Base-by-base conservation (phyloP, 2,329 filamentous ascomycete genomes). In the Fusarium virguliforme region DNA sequence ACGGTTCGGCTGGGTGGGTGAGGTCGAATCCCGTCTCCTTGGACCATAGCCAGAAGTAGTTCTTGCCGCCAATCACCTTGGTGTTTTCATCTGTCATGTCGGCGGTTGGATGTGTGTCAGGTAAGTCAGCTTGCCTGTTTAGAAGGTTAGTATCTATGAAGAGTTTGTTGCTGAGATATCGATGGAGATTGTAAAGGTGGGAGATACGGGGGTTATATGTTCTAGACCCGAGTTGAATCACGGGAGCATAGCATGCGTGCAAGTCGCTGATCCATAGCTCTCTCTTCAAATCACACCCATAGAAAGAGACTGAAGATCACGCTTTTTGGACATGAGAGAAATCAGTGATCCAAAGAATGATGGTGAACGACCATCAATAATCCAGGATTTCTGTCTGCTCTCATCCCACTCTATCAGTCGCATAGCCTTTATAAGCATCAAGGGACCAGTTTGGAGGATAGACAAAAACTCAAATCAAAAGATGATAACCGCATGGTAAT, bases 31-130 rank as follows among this genome's bases (percentile, higher is more conserved):
- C 34, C 4, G 22, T 28, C 18, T 26, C 32, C 26, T 28, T 15
- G 9, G 51, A 38, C 32, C 34, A 55, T 15, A 55, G 32, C 51
- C 51, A 55, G 51, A 55, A 55, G 34, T 28, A 38, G 22, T 28
- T 55, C 13, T 55, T 26, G 8, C 51, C 51, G 12, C 51, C 51
- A 24, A 55, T 38, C 1, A 55, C 12, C 18, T 55, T 38, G 8
- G 12, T 22, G 30, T 53, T 53, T 30, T 8, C 46, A 7, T 32
- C 26, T 50, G 26, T 30, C 46, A 50, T 50, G 26, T 9, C 30
- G 15, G 26, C 9, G 46, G 26, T 5, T 8, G 15, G 6, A 4
- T 18, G 18, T 18, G 18, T 18, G 18, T 18, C 18, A 18, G 18
- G 18, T 18, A 18, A 18, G 18, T 18, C 18, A 18, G 18, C 18